Conservation (phyloP, 2,329 filamentous ascomycete genomes). For the Pseudogymnoascus sp. region DNA sequence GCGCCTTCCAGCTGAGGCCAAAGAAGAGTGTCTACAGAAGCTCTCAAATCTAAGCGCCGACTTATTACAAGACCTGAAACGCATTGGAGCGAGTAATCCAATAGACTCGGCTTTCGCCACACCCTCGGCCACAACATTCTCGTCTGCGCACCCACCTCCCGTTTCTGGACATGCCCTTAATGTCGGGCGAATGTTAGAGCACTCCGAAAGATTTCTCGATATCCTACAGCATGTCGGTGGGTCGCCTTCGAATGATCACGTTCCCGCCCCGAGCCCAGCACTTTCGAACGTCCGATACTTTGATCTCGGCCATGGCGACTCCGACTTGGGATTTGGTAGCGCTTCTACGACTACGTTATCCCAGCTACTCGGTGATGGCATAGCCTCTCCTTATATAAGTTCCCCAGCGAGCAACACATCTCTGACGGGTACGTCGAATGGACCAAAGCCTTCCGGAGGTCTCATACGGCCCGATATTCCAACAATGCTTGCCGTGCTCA, state of each 20-base stretch:
- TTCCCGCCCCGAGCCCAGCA: background rate
- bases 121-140: background rate
- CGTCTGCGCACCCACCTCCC: background rate
- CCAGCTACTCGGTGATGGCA: background rate
- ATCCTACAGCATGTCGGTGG: background rate
- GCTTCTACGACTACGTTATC: background rate
- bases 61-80: background rate
- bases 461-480: background rate
- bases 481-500: background rate
- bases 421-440: background rate
- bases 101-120: background rate
- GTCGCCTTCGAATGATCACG: background rate
- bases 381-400: background rate
- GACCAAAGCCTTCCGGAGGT: background rate
- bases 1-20: background rate
- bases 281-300: background rate
- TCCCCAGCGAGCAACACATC: background rate
- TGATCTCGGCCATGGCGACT: background rate
- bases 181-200: background rate
- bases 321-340: background rate
- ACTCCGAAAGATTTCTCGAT: background rate
- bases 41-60: background rate
- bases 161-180: background rate
- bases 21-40: background rate
- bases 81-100: background rate